These are phyloP conservation scores for Hypoxylon fuscum DNA, from an alignment of 495 filamentous ascomycete species.

Conservation along the genomic window DNA sequence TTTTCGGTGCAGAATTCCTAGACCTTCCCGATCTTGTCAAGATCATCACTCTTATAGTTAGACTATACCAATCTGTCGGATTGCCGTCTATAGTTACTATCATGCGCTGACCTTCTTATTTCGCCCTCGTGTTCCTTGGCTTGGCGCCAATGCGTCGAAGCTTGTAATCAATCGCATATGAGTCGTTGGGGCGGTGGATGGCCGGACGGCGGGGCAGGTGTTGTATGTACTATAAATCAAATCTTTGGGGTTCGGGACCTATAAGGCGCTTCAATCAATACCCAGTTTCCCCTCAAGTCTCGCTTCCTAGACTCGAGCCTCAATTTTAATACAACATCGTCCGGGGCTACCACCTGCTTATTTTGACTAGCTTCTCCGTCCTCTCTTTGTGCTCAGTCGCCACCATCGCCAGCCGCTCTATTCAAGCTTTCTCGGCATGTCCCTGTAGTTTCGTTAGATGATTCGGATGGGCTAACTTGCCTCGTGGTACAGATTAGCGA, in stretches of 20 bases:
- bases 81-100: conserved; percentile 25
- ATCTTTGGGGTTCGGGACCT: conserved; percentile 12
- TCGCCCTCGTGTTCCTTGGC: conserved; percentile 22
- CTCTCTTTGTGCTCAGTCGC: conserved; percentile 2
- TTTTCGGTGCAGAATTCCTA: conserved; percentile 10
- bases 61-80: conserved; percentile 22
- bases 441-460: conserved; percentile 6
- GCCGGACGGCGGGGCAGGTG: not conserved
- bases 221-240: conserved; percentile 3
- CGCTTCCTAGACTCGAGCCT: conserved; percentile 30
- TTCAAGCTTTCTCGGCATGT: conserved; percentile 19
- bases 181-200: conserved; percentile 18
- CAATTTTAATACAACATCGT: conserved; percentile 34
- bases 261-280: conserved; percentile 23
- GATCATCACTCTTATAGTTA: conserved; percentile 15
- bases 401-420: conserved; percentile 3
- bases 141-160: conserved; percentile 12
- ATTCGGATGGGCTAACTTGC: conserved; percentile 1
- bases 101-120: conserved; percentile 25
- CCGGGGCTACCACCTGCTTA: conserved; percentile 32
- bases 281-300: conserved; percentile 21
- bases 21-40: conserved; percentile 36
- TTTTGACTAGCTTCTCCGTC: conserved; percentile 30
- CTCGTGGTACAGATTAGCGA: not conserved
- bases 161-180: conserved; percentile 16